Base-by-base conservation (phyloP, 1,284 basidiomycete genomes). In the Pseudozyma sp. region DNA sequence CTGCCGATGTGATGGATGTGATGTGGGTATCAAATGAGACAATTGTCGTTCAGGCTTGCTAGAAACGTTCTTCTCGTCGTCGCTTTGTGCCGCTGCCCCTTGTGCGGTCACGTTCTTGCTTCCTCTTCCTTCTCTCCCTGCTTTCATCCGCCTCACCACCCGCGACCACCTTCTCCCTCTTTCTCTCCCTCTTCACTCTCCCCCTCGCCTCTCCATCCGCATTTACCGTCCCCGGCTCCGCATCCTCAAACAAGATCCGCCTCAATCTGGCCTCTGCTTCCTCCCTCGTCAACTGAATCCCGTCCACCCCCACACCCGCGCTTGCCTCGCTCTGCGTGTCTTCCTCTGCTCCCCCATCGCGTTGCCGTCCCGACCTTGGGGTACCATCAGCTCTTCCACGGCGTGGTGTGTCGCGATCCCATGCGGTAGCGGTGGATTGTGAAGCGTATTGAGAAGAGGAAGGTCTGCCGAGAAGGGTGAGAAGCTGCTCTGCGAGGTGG, bases 171-270 rank as follows among this genome's bases (percentile, higher is more conserved):
- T 13, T 16, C 48, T 29, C n/a, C 35, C 33, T 42, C 14, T 17
- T 33, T 5, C 35, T 53, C 24, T 35, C 50, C 19, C 13, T 44
- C 16, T 48, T 35, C 5, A 31, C 9, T 39, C 29, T 40, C 33
- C 33, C n/a, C 11, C 16, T 35, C 8, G 24, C 16, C 9, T 35
- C 43, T 31, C 13, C 37, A 14, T 35, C 35, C 37, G n/a, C 58
- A 34, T 37, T 11, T n/a, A n/a, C 19, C 43, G 8, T 59, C 42
- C 5, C 11, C 42, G 17, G 40, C 56, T 37, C 35, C 17, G n/a
- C 29, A 30, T 47, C 52, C 14, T 60, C 50, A 50, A 67, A 67
- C 37, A 67, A 9, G n/a, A 67, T 61, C 43, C 54, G 6, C n/a
- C 64, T 4, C 31, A 67, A 33, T 34, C 64, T 14, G 13, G 10